Evolutionary conservation across 495 filamentous ascomycete genomes (phyloP), one percentile per base, ranked within the genome.

Genomic region (Penicillium longicatenatum): DNA sequence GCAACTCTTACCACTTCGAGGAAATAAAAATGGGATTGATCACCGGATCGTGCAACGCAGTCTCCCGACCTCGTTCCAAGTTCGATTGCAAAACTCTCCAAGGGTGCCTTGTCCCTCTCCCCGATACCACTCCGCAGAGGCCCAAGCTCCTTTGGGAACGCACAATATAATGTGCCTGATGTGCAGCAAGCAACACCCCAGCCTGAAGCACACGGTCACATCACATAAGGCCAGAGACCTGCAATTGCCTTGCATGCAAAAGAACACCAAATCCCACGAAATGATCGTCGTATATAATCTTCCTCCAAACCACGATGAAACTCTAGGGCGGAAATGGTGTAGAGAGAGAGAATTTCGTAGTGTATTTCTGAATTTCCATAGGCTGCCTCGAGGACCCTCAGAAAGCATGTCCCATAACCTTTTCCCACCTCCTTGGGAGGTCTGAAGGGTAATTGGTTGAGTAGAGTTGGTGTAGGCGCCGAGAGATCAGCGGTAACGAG

Each of bases 101-200:
- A 16, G 35, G 12, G 19, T 50, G 20, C 22, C 22, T 30, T 47
- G 48, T 60, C 50, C 47, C 42, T 47, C 54, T 52, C 58, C 35
- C 55, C 52, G 55, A 47, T 58, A 59, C 53, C 22, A 65, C 60
- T 57, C 58, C 55, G 14, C 55, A 56, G 41, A 35, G 66, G 65
- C 64, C 66, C 66, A 69, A 69, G 66, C 66, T 69, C 61, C 64
- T 26, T 49, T 46, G 61, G 46, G 31, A 57, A 60, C 43, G 43
- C 53, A 54, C 53, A 29, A 54, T 54, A 35, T 49, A n/a, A 50
- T 56, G 59, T 60, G 54, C 62, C 37, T 60, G 39, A 51, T 46
- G 55, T 68, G 58, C 66, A 69, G 53, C 46, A 60, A 64, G 50
- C 46, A 47, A 35, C 30, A 55, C 48, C 52, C 50, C 22, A 16